Evolutionary conservation across 192 early-diverging fungal species (phyloP).

Genomic region (Entomortierella lignicola): DNA sequence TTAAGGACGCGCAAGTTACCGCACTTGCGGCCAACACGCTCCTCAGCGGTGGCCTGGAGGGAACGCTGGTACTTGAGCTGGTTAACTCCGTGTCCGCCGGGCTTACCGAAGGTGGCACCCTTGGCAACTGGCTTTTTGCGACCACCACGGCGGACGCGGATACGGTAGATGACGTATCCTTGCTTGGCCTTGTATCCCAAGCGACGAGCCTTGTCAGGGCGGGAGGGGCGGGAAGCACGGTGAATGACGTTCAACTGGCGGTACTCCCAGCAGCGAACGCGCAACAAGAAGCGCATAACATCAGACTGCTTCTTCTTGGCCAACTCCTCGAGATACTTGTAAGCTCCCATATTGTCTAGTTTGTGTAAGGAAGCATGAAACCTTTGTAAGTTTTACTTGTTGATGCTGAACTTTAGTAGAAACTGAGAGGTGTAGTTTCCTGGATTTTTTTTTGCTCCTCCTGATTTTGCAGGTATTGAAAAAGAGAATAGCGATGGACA

Average conservation of each 20-base stretch:
- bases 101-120: constrained; percentile 99
- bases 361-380: not conserved
- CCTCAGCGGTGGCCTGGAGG: constrained; percentile 93
- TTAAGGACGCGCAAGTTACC: constrained; percentile 98
- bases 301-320: constrained; percentile 95
- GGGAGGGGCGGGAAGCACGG: constrained; percentile 97
- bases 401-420: too few species aligned
- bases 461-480: too few species aligned
- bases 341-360: constrained; percentile 99
- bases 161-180: constrained; percentile 99
- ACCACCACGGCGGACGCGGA: constrained; percentile 98
- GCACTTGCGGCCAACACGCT: constrained; percentile 98
- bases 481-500: too few species aligned
- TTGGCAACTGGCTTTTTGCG: constrained; percentile 98
- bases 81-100: constrained; percentile 96
- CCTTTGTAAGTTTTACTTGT: too few species aligned
- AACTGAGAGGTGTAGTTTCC: too few species aligned
- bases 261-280: constrained; percentile 98
- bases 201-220: constrained; percentile 99
- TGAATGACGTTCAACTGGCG: constrained; percentile 98
- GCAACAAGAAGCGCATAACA: constrained; percentile 98
- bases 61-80: constrained; percentile 99
- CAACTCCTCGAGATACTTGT: constrained; percentile 95
- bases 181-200: constrained; percentile 99
- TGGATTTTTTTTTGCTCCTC: too few species aligned